phyloP scores from a whole-genome alignment of 1,139 yeast genomes.

The Geotrichum cucujoidarum region DNA sequence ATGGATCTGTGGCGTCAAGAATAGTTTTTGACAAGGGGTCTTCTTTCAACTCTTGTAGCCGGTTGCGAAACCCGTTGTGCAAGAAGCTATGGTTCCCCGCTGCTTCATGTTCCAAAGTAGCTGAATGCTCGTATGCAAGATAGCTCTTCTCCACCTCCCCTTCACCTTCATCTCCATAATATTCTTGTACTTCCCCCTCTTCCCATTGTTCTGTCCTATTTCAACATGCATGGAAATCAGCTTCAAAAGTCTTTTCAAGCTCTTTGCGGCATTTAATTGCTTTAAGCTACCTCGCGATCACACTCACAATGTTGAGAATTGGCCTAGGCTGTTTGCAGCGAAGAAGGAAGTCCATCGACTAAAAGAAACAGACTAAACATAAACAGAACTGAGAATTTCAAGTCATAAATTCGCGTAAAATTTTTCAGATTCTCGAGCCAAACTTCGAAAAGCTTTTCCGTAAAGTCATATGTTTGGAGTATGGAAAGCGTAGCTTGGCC shows the following conservation, averaged over 20 bases:
- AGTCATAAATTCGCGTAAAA: constrained; percentile 72
- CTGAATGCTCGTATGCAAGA: constrained; percentile 5
- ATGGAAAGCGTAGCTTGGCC: constrained; percentile 50
- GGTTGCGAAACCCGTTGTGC: constrained; percentile 4
- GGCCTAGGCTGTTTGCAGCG: constrained; percentile 34
- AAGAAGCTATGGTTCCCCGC: constrained; percentile 2
- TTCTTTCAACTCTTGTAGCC: constrained; percentile 56
- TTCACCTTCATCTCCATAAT: constrained; percentile 10
- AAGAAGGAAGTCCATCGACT: constrained; percentile 39
- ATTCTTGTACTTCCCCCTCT: constrained; percentile 30
- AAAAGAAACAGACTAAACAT: constrained; percentile 46
- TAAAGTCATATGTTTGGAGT: constrained; percentile 46
- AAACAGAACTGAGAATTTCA: constrained; percentile 70
- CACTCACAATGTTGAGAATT: constrained; percentile 47
- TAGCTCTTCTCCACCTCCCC: constrained; percentile 14
- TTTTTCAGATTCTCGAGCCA: constrained; percentile 64
- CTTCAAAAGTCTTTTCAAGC: constrained; percentile 50
- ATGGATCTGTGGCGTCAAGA: constrained; percentile 67
- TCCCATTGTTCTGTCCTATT: constrained; percentile 9
- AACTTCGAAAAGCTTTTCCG: constrained; percentile 51
- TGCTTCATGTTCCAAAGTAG: constrained; percentile 22
- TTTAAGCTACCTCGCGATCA: constrained; percentile 59
- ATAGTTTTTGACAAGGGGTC: constrained; percentile 80
- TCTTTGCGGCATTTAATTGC: constrained; percentile 65
- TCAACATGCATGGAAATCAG: not conserved